A percentile compares a stretch with the other conserved stretches of the same genome.
Conservation (phyloP, 2,329 filamentous ascomycete species). For the Tolypocladium nubicola region DNA sequence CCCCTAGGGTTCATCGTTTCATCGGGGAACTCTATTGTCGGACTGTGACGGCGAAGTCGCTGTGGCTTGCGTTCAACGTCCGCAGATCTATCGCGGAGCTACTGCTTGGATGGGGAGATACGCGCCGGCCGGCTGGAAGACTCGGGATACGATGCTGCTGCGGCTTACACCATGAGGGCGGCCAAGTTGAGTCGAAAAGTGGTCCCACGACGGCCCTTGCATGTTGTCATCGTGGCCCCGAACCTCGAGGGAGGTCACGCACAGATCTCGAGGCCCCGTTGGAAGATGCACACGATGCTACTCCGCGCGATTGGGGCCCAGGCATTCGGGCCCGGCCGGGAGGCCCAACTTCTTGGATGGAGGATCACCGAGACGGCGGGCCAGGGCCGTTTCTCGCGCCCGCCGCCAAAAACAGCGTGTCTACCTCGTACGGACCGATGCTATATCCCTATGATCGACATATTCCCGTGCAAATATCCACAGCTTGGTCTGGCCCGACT, state of each 20-base stretch:
- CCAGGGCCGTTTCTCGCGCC: neutral
- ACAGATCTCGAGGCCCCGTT: neutral
- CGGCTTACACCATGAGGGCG: neutral
- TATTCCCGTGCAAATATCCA: neutral
- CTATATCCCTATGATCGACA: neutral
- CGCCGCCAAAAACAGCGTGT: neutral
- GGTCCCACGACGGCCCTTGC: neutral
- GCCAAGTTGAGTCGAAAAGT: neutral
- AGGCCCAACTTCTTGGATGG: neutral
- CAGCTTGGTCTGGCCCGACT: neutral
- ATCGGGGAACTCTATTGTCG: neutral
- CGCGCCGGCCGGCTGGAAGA: neutral
- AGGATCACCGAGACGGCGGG: neutral
- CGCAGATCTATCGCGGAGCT: neutral
- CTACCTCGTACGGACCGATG: neutral
- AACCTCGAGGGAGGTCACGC: neutral
- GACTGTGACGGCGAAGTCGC: neutral
- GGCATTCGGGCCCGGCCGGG: neutral
- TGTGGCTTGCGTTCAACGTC: neutral
- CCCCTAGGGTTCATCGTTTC: neutral
- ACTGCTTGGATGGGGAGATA: too few relatives aligned
- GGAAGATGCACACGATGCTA: neutral
- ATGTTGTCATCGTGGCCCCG: neutral
- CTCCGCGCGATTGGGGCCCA: neutral
- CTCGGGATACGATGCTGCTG: neutral